Evolutionary conservation across 1,139 yeast genomes (phyloP), one percentile per base, ranked within the genome.

Genomic region (Kodamaea alishanica): DNA sequence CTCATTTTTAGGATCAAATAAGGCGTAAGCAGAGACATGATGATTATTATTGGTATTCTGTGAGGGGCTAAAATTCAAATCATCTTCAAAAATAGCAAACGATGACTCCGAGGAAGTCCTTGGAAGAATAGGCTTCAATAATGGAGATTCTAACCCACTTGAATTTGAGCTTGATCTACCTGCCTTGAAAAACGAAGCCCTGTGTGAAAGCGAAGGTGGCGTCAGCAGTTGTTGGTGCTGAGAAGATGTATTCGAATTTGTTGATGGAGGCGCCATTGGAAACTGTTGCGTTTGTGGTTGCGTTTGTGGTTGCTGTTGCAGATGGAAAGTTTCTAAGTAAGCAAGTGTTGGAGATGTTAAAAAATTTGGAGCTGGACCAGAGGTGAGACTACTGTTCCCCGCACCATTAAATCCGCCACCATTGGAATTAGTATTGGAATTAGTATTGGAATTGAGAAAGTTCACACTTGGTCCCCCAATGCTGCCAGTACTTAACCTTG

Each of bases 1-100:
- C 36, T 72, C 75, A 38, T 73, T 73, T 26, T 73, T 71, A 1
- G 95, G 94, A 57, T 86, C 87, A 56, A 79, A 86, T 35, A 87
- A 68, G 0, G 88, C 89, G 51, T 76, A 74, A 30, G 73, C 70
- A 12, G 72, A 67, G 5, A 67, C 52, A 15, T 15, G 20, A 15
- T 15, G 20, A 7, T 60, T 34, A 26, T 39, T 40, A 34, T 42
- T 49, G 41, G 33, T 49, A 11, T 40, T 47, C 34, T 58, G 65
- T 4, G 58, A 54, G 1, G 65, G 63, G 27, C 58, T 51, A 6
- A 56, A 57, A 29, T 54, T 61, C 38, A 51, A 39, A 42, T 71
- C 77, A 39, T 76, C 84, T 30, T 77, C 82, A 12, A 70, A 64
- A 3, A 77, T 56, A 0, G 77, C 72, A 57, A 79, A 75, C 0